Conservation (phyloP, 768 basidiomycete species). For the Podaxis sp. region DNA sequence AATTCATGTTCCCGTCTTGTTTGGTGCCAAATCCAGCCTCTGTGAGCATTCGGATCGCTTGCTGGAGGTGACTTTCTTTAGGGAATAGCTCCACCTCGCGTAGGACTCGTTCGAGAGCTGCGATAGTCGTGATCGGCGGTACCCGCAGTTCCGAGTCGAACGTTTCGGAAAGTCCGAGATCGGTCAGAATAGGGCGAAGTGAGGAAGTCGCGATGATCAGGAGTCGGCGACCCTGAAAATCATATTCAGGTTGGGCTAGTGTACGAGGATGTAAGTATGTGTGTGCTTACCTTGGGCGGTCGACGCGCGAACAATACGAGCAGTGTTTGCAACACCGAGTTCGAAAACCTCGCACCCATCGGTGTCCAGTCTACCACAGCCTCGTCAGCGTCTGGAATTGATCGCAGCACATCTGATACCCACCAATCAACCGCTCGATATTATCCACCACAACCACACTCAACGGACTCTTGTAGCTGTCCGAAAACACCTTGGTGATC, state of each 20-base stretch:
- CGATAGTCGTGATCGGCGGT: conserved; percentile 74
- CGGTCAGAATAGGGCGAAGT: conserved; percentile 77
- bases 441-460: conserved; percentile 97
- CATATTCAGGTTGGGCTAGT: background rate
- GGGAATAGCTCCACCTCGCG: conserved; percentile 78
- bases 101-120: conserved; percentile 74
- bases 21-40: conserved; percentile 69
- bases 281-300: conserved; percentile 81
- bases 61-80: conserved; percentile 49
- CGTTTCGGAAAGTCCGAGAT: conserved; percentile 84
- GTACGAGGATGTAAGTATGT: background rate
- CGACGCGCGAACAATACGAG: conserved; percentile 84
- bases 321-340: conserved; percentile 86
- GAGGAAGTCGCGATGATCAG: conserved; percentile 93
- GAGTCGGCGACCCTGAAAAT: conserved; percentile 78
- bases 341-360: conserved; percentile 96
- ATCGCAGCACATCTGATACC: conserved; percentile 22
- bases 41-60: conserved; percentile 63
- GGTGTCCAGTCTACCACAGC: conserved; percentile 85
- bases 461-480: conserved; percentile 96
- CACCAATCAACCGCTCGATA: conserved; percentile 89
- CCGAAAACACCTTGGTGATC: conserved; percentile 89
- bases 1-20: conserved; percentile 39
- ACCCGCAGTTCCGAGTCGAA: conserved; percentile 90
- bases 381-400: background rate